Evolutionary conservation across 192 early-diverging fungal genomes (phyloP), one percentile per base, ranked within the genome.

Genomic region (Geranomyces variabilis): DNA sequence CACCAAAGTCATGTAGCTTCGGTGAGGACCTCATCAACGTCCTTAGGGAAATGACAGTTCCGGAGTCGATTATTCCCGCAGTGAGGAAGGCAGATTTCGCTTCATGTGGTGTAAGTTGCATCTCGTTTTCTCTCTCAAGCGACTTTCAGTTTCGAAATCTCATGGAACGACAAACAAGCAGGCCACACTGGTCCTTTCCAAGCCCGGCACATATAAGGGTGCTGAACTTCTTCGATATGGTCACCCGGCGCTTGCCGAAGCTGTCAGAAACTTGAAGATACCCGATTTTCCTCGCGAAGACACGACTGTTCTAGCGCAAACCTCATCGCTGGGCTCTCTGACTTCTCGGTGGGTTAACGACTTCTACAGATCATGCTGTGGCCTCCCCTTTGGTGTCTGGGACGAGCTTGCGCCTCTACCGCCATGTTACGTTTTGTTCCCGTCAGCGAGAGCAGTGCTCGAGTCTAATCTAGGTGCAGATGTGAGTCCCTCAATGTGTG

Each of bases 31-130:
- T 79, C 28, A 28, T 47, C 1, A 41, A 49, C 17, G 29, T 75
- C n/a, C 53, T 78, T 41, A 26, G 41, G 43, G 77, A 75, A 29
- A 78, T 78, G 77, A 73, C 48, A 26, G 57, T 60, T 1, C 58
- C 53, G n/a, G 47, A 34, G 30, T 24, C 13, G 13, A 30, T 66
- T 29, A 8, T 41, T 59, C 58, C 43, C 51, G 67, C 44, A 43
- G 67, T 48, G 21, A 65, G 34, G 30, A 69, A 75, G 43, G 51
- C 41, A 7, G 63, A 68, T 44, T 68, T 12, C 33, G 17, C 33
- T 57, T 24, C 55, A 10, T 12, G 9, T 19, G 24, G 24, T 9
- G 55, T 24, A 57, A 57, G 9, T 19, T 57, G 9, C 55, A 13
- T 10, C 9, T 73, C 41, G 12, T 13, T 34, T 22, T 29, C 41